Conservation (phyloP, 106 monocot genomes). For the Acanthochlamys bracteata region DNA sequence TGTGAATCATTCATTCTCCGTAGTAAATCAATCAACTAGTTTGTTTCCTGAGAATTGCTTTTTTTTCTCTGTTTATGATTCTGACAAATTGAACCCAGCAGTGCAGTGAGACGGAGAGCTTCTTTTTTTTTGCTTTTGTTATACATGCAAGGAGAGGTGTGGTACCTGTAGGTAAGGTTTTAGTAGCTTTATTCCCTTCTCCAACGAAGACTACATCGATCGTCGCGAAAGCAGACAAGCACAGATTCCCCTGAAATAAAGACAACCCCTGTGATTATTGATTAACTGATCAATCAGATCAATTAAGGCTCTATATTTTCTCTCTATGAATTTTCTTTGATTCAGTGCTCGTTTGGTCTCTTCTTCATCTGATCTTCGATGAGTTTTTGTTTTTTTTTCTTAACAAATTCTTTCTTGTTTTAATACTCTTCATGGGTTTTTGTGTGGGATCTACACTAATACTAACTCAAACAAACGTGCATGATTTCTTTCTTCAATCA, state of each 20-base stretch:
- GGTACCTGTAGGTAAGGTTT: neutral
- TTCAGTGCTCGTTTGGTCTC: neutral
- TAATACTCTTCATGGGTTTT: neutral
- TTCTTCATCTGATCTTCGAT: neutral
- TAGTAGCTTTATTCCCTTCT: slow-evolving; percentile 29
- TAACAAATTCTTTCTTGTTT: neutral
- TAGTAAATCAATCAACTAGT: too few species aligned
- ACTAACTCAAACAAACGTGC: too few species aligned
- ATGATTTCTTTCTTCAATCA: neutral
- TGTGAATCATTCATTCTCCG: neutral
- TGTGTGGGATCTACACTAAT: neutral
- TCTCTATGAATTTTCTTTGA: neutral
- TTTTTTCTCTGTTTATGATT: neutral
- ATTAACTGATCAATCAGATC: neutral
- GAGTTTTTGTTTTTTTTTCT: neutral
- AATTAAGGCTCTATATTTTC: neutral
- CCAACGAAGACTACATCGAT: slow-evolving; percentile 19
- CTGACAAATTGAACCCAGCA: neutral
- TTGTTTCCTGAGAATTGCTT: neutral
- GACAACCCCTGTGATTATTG: neutral
- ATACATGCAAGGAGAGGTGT: neutral
- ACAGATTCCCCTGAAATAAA: slow-evolving; percentile 24
- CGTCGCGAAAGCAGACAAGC: slow-evolving; percentile 27
- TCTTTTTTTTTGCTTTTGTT: neutral
- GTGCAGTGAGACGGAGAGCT: neutral